phyloP scores from a whole-genome alignment of 345 rosid species.

The Geranium brycei region DNA sequence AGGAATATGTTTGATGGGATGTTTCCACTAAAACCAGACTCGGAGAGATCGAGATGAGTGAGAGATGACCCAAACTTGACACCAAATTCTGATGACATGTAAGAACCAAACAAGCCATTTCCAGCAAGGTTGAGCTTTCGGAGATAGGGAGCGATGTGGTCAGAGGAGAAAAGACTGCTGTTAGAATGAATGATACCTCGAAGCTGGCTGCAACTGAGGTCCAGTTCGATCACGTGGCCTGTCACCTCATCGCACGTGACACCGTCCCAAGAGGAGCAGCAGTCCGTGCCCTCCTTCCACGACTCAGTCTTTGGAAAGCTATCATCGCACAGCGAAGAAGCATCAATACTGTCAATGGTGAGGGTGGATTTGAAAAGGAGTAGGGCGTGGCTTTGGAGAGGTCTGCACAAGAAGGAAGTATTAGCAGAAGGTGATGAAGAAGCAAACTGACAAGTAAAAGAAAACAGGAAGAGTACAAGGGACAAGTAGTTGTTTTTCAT shows the following conservation, averaged over 20 bases:
- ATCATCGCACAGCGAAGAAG: neutral
- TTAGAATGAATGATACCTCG: neutral
- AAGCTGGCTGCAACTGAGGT: neutral
- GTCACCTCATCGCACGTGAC: neutral
- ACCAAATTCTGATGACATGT: neutral
- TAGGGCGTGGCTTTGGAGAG: neutral
- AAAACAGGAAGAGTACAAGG: too few relatives aligned
- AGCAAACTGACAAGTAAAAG: too few relatives aligned
- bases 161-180: neutral
- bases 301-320: neutral
- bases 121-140: neutral
- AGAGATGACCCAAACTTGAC: neutral
- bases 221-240: neutral
- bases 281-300: neutral
- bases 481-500: too few relatives aligned
- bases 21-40: neutral
- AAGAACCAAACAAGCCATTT: neutral
- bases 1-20: neutral
- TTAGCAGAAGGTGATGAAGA: too few relatives aligned
- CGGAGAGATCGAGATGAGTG: neutral
- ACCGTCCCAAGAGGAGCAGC: neutral
- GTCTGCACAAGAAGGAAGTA: neutral
- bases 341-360: neutral
- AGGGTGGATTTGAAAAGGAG: conserved; percentile 1
- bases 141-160: neutral